Base-by-base conservation (phyloP, 164 flowering plant genomes). In the Hamamelis virginiana region DNA sequence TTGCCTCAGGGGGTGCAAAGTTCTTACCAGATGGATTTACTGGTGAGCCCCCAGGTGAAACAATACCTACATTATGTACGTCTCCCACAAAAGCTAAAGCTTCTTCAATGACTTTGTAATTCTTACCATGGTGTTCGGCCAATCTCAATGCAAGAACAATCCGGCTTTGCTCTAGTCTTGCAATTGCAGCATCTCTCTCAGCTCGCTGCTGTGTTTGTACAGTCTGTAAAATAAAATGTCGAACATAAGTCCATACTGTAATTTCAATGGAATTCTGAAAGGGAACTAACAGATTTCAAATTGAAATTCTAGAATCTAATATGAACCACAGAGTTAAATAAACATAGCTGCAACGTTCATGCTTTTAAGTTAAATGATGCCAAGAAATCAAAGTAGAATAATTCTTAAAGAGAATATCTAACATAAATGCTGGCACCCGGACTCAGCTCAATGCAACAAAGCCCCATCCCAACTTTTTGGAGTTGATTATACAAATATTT, bases 181-280 rank as follows among this genome's bases (percentile, higher is more conserved):
- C 97, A 73, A 91, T 76, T 16, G 98, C 99, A 64, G 89, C 87
- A 82, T 92, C 99, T 80, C 91, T 86, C 76, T 95, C 99, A 23
- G 89, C 94, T 55, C 82, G 84, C 69, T 92, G 97, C 72, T 95
- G 98, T 11, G 77, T 74, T 48, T 92, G 91, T 22, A 92, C 81
- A 21, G 95, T 90, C 99, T 95, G 86, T 48, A 62, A 48, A 66
- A 45, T 28, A 67, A 1, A 38, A 68, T 1, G 66, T 43, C 50
- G 66, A 63, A 38, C 12, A 59, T 15, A 48, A 38, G 47, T 13
- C 65, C 65, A 45, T 5, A 47, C 23, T 53, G 21, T 25, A 45
- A 16, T 28, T 59, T 33, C 41, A 33, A 33, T 33, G 41, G 41
- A 33, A 6, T 33, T 33, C 6, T 6, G 41, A 2, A 33, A 33